Percentiles rank a stretch among this genome's conserved stretches.
These are phyloP conservation scores for Sherardia arvensis DNA, from an alignment of 257 asterid species.

Conservation along the genomic window DNA sequence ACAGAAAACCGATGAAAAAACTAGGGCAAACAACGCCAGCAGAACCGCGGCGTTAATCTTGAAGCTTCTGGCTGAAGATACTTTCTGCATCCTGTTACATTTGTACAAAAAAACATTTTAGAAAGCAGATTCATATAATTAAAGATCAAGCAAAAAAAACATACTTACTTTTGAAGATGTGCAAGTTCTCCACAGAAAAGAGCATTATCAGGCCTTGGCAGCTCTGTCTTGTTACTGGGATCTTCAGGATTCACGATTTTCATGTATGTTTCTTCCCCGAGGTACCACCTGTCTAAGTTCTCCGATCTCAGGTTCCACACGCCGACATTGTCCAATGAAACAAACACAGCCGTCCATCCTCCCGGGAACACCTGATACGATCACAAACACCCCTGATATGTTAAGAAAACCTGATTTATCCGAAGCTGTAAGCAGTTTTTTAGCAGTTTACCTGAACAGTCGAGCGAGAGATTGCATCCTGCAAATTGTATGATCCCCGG, in stretches of 20 bases:
- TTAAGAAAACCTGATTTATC: no score
- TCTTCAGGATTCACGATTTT: conserved; percentile 79
- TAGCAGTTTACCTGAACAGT: conserved; percentile 45
- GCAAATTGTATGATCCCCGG: conserved; percentile 68
- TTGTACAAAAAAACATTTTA: conserved; percentile 1
- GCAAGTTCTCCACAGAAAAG: conserved; percentile 85
- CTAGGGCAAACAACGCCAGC: conserved; percentile 14
- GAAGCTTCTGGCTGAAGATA: conserved; percentile 30
- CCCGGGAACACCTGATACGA: conserved; percentile 72
- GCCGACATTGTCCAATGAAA: conserved; percentile 81
- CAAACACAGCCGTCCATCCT: conserved; percentile 85
- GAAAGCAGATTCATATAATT: neutral
- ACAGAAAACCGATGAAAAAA: conserved; percentile 10
- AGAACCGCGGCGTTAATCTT: conserved; percentile 26
- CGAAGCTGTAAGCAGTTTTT: neutral
- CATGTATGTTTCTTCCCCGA: conserved; percentile 94
- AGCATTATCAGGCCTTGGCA: conserved; percentile 68
- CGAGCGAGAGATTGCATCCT: conserved; percentile 94
- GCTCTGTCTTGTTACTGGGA: conserved; percentile 60
- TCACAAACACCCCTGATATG: neutral
- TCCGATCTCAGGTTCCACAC: conserved; percentile 90
- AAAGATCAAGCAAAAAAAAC: neutral
- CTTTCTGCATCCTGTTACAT: conserved; percentile 41
- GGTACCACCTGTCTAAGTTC: conserved; percentile 92
- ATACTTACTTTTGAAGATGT: conserved; percentile 49